Conservation (phyloP, 1,284 basidiomycete species). For the Ganoderma boninense region DNA sequence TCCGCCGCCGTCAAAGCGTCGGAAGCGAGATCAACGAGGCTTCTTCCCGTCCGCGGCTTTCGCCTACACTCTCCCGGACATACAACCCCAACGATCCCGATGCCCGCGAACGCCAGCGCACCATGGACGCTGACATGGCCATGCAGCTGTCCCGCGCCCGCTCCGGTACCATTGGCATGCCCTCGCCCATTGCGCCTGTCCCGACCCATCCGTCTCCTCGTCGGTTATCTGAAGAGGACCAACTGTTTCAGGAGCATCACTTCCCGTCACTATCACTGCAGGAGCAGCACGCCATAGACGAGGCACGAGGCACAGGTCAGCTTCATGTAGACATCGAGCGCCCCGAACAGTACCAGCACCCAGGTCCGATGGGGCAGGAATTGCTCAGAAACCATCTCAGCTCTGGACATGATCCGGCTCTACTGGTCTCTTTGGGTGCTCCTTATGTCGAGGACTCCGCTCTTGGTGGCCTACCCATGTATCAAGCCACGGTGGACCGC, state of each 20-base stretch:
- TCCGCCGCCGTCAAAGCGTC: constrained; percentile 49
- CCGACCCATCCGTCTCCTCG: constrained; percentile 31
- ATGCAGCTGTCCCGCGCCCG: constrained; percentile 81
- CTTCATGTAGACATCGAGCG: constrained; percentile 27
- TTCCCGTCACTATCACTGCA: constrained; percentile 52
- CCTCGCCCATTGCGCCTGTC: constrained; percentile 39
- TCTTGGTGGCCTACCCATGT: constrained; percentile 64
- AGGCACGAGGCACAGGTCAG: constrained; percentile 45
- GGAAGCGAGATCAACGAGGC: constrained; percentile 53
- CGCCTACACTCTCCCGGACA: constrained; percentile 69
- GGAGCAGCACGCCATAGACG: constrained; percentile 54
- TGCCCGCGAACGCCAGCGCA: constrained; percentile 79
- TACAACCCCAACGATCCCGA: constrained; percentile 75
- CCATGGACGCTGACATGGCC: constrained; percentile 88
- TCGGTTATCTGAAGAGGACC: constrained; percentile 32
- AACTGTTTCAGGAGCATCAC: constrained; percentile 42
- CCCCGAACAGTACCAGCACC: constrained; percentile 36
- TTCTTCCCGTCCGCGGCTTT: constrained; percentile 56
- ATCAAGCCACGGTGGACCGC: constrained; percentile 59
- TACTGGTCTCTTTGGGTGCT: constrained; percentile 49
- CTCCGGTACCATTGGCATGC: constrained; percentile 62
- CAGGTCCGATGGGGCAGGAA: constrained; percentile 36
- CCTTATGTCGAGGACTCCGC: constrained; percentile 40
- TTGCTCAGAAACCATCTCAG: constrained; percentile 48
- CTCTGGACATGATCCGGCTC: constrained; percentile 56